Evolutionary conservation across 352 stramenopile species (phyloP), one percentile per base, ranked within the genome.

Genomic region (Pythium insidiosum): DNA sequence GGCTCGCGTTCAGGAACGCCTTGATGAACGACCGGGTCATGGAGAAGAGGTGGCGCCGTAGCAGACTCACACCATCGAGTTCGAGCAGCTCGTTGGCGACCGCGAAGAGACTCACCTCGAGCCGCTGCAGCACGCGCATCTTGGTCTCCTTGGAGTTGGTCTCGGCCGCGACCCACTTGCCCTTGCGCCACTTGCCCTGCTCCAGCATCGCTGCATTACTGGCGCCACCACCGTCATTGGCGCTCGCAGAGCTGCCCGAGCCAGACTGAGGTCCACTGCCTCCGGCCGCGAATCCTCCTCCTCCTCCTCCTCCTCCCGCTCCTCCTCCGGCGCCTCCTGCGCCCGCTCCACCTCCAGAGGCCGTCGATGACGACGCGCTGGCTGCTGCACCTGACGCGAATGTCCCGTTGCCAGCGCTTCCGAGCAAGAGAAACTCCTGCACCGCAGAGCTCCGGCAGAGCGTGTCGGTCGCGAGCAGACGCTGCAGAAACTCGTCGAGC

Each of bases 11-110:
- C 26, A 93, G 61, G 30, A 90, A 88, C 20, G 78, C 76, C 43
- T 80, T 83, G 50, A 93, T 74, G 35, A 90, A 84, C 37, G 72
- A 88, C 21, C 78, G 76, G 24, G 64, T 83, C 68, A 93, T 82
- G 7, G 64, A 65, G 47, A 93, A 88, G n/a, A 93, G 64, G n/a
- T 93, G 77, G 12, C 81, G 69, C 5, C 78, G 73, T 47, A 93
- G 58, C 43, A 90, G 53, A 20, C 74, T 68, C n/a, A 93, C 81
- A 28, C 78, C 81, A 47, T 93, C 78, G 37, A 93, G 86, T 56
- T 93, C 81, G 37, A 93, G 91, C 28, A 89, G 53, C 43, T 93
- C 81, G 43, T 82, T 68, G 19, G 88, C 41, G 12, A 83, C 62
- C 10, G 77, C 66, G 37, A 89, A 88, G 15, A 93, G 47, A 50